Conservation (phyloP, 2,329 filamentous ascomycete species). For the Sordariomycetes sp. region DNA sequence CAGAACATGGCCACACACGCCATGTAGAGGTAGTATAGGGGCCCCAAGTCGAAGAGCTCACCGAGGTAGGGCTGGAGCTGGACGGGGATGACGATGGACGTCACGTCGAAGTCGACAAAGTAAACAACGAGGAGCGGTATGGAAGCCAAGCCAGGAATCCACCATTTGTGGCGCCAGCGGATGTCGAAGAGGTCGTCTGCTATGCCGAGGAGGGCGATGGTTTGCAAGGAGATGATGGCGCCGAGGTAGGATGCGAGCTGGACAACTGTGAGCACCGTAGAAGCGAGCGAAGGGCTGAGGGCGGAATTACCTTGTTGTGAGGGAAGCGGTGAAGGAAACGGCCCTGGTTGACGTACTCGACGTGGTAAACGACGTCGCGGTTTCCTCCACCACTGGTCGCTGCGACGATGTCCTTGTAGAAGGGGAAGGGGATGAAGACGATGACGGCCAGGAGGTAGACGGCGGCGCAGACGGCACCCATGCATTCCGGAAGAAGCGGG, state of each 20-base stretch:
- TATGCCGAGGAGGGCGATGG: slow-evolving; percentile 82
- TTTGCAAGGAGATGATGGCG: slow-evolving; percentile 85
- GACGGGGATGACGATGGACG: slow-evolving; percentile 83
- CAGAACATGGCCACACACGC: slow-evolving; percentile 93
- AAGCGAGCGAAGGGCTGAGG: not conserved
- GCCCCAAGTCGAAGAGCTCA: slow-evolving; percentile 71
- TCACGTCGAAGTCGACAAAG: slow-evolving; percentile 97
- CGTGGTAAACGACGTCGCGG: slow-evolving; percentile 70
- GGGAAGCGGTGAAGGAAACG: slow-evolving; percentile 86
- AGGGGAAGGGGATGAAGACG: slow-evolving; percentile 61
- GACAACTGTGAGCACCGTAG: not conserved
- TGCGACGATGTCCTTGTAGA: slow-evolving; percentile 96
- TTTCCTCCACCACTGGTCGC: slow-evolving; percentile 92
- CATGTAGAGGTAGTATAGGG: slow-evolving; percentile 95
- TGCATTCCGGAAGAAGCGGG: slow-evolving; percentile 83
- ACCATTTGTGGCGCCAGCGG: slow-evolving; percentile 96
- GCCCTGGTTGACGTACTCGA: slow-evolving; percentile 68
- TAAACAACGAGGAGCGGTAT: slow-evolving; percentile 94
- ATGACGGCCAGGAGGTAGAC: slow-evolving; percentile 88
- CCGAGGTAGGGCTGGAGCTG: slow-evolving; percentile 79
- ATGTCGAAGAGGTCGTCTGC: slow-evolving; percentile 97
- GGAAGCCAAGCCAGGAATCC: slow-evolving; percentile 89
- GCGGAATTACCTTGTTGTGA: slow-evolving; percentile 84
- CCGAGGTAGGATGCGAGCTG: slow-evolving; percentile 92
- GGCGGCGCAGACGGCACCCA: slow-evolving; percentile 88